Conservation (phyloP, 768 basidiomycete species). For the Kwoniella pini region DNA sequence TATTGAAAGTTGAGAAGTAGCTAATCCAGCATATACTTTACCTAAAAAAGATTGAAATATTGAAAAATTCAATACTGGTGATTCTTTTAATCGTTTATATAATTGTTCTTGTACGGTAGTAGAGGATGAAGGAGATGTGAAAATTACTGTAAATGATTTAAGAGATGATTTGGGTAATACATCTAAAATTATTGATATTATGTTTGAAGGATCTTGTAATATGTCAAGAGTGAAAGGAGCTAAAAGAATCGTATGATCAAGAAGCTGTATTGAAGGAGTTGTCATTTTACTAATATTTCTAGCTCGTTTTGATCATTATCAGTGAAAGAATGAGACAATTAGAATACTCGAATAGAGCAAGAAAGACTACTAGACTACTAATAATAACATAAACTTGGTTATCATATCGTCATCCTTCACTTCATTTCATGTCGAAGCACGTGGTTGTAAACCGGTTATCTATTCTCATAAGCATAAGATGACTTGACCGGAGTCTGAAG, state of each 20-base stretch:
- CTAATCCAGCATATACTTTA: constrained; percentile 69
- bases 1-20: constrained; percentile 69
- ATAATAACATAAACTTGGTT: too few relatives aligned
- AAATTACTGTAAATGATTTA: constrained; percentile 19
- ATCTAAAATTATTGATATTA: constrained; percentile 24
- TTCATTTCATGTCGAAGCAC: too few relatives aligned
- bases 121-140: constrained; percentile 10
- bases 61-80: constrained; percentile 60
- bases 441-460: too few relatives aligned
- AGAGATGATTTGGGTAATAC: constrained; percentile 10
- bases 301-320: too few relatives aligned
- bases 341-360: too few relatives aligned
- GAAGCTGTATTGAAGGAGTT: not conserved
- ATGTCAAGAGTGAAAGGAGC: constrained; percentile 34
- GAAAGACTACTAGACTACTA: too few relatives aligned
- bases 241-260: constrained; percentile 28
- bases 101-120: constrained; percentile 20
- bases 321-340: too few relatives aligned
- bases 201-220: constrained; percentile 11
- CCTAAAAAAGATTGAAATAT: constrained; percentile 75
- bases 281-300: too few relatives aligned
- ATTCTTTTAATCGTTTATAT: constrained; percentile 12
- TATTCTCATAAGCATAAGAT: too few relatives aligned
- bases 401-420: too few relatives aligned
- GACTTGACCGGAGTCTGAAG: too few relatives aligned